Conservation (phyloP, 2,329 filamentous ascomycete species). For the Trichoderma gracile region DNA sequence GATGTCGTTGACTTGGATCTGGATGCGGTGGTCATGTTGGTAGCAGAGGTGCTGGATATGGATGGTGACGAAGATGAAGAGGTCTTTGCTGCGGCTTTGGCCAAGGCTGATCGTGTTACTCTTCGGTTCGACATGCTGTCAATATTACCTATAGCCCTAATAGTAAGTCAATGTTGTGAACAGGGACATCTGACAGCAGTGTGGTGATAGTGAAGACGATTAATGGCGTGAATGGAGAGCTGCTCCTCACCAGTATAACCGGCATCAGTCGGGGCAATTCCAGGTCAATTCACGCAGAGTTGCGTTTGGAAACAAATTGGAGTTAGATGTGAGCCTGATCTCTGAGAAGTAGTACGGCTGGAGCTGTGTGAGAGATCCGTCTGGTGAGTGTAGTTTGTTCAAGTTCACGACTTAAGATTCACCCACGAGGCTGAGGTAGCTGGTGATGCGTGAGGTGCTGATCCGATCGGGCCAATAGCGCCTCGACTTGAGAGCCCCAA, state of each 20-base stretch:
- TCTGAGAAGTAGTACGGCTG: too few species aligned
- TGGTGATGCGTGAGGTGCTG: too few species aligned
- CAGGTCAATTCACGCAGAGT: too few species aligned
- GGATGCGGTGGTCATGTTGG: neutral
- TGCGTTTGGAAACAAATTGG: neutral
- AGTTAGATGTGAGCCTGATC: too few species aligned
- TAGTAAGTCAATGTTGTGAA: neutral
- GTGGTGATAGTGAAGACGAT: neutral
- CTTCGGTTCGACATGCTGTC: neutral
- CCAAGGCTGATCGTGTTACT: neutral
- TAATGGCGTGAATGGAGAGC: slow-evolving; percentile 2
- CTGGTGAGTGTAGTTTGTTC: too few species aligned
- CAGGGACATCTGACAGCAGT: neutral
- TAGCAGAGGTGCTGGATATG: neutral
- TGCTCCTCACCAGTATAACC: neutral
- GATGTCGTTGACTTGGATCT: neutral
- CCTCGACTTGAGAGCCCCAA: too few species aligned
- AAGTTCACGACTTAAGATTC: neutral
- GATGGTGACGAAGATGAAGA: neutral
- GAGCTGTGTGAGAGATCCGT: too few species aligned
- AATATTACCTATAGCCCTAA: too few species aligned
- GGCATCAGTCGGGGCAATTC: too few species aligned
- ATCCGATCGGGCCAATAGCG: neutral
- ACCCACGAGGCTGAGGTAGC: neutral
- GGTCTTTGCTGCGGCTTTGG: neutral